Evolutionary conservation across 805 yeast genomes (phyloP).

Genomic region (Metahyphopichia silvanorum): DNA sequence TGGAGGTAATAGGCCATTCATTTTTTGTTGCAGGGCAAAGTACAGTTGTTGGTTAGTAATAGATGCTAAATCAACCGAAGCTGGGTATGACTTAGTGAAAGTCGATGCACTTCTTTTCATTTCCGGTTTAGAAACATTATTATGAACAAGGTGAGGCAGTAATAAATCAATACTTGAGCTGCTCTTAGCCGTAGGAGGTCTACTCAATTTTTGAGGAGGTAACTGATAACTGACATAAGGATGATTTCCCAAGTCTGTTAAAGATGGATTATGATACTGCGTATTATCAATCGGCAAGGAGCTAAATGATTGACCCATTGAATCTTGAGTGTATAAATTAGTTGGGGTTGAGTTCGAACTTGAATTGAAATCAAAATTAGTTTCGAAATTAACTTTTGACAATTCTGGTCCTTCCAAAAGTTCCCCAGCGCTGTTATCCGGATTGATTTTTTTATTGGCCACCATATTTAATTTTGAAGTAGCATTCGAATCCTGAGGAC

Average conservation of each 20-base stretch:
- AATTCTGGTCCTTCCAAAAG: background rate
- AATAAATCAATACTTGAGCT: constrained; percentile 18
- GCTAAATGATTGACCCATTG: background rate
- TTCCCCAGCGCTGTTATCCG: too few species aligned
- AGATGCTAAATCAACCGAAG: constrained; percentile 53
- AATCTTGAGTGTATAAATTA: constrained; percentile 1
- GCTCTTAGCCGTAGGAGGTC: background rate
- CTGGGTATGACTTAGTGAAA: constrained; percentile 41
- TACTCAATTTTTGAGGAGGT: too few species aligned
- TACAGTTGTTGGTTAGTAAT: constrained; percentile 31
- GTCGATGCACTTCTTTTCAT: constrained; percentile 5
- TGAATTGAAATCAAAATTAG: background rate
- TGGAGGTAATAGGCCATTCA: constrained; percentile 24
- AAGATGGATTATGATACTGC: background rate
- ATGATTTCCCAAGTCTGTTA: too few species aligned
- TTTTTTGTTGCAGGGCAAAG: background rate
- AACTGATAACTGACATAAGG: too few species aligned
- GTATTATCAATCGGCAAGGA: background rate
- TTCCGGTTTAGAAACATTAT: constrained; percentile 1
- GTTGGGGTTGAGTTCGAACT: constrained; percentile 1
- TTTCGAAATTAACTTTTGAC: too few species aligned
- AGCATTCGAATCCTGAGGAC: background rate
- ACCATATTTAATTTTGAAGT: constrained; percentile 2
- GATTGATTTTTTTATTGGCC: constrained; percentile 1
- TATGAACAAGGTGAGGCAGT: constrained; percentile 19